Percentiles rank a stretch among this genome's conserved stretches.
Conservation (phyloP, 1,139 yeast genomes). For the Lodderomyces margitis region DNA sequence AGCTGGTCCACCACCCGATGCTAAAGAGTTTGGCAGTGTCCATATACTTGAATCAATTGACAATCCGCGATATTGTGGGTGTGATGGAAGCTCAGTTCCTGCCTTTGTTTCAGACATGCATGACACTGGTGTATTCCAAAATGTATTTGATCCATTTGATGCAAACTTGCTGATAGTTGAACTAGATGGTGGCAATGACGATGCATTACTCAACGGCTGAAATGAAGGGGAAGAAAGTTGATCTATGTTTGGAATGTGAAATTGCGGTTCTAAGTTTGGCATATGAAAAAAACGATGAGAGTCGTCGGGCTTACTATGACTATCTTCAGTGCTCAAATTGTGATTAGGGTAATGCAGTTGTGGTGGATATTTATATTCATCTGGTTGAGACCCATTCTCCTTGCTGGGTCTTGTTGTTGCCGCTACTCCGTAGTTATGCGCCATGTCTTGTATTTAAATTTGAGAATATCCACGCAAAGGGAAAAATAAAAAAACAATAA, state of each 20-base stretch:
- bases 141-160: background rate
- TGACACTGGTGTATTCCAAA: background rate
- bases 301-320: background rate
- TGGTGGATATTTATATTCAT: background rate
- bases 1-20: background rate
- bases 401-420: background rate
- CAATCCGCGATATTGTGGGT: constrained; percentile 1
- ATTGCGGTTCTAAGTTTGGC: background rate
- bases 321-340: background rate
- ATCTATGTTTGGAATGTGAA: background rate
- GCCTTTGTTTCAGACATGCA: background rate
- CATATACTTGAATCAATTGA: constrained; percentile 12
- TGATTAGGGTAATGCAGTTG: background rate
- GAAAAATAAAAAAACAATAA: background rate
- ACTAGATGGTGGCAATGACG: background rate
- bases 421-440: constrained; percentile 1
- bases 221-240: constrained; percentile 2
- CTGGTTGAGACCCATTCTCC: background rate
- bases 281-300: background rate
- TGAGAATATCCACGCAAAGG: background rate
- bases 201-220: background rate
- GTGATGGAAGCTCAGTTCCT: background rate
- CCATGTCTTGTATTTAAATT: too few species aligned
- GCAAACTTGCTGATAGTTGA: background rate
- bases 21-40: background rate